Evolutionary conservation across 2,329 filamentous ascomycete species (phyloP).

Genomic region (Talaromyces sp.): DNA sequence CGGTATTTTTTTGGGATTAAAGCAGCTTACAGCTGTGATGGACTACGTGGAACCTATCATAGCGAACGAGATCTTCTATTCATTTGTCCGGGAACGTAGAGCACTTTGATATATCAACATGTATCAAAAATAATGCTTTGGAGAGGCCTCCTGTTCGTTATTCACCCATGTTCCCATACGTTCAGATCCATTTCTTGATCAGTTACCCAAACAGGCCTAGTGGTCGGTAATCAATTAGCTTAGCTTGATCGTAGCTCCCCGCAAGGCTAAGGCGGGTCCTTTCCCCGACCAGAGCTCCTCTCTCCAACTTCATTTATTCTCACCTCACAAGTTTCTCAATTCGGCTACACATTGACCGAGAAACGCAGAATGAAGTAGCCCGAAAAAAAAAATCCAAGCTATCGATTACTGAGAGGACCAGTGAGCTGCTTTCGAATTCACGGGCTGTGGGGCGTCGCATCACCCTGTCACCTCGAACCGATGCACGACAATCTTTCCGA

Average conservation of each 20-base stretch:
- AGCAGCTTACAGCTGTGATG: not conserved
- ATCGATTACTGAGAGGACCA: not conserved
- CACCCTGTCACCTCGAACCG: not conserved
- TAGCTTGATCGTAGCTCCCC: slow-evolving; percentile 6
- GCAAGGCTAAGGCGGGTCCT: slow-evolving; percentile 11
- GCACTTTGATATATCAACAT: not conserved
- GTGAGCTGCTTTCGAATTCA: not conserved
- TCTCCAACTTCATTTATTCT: not conserved
- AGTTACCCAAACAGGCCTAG: not conserved
- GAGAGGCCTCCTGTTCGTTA: too few relatives aligned
- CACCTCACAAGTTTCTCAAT: not conserved
- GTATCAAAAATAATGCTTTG: not conserved
- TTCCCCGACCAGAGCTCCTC: slow-evolving; percentile 3
- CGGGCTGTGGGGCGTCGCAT: not conserved
- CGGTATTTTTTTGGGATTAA: not conserved
- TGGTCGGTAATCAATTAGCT: not conserved
- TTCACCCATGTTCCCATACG: too few relatives aligned
- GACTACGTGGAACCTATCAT: too few relatives aligned
- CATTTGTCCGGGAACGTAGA: too few relatives aligned
- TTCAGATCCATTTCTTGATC: not conserved
- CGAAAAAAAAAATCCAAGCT: too few relatives aligned
- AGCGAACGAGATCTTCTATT: not conserved
- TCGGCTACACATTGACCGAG: not conserved
- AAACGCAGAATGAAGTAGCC: too few relatives aligned
- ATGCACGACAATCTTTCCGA: not conserved